Conservation (phyloP, 176 grass and related monocot genomes). For the Aegilops tauschii region DNA sequence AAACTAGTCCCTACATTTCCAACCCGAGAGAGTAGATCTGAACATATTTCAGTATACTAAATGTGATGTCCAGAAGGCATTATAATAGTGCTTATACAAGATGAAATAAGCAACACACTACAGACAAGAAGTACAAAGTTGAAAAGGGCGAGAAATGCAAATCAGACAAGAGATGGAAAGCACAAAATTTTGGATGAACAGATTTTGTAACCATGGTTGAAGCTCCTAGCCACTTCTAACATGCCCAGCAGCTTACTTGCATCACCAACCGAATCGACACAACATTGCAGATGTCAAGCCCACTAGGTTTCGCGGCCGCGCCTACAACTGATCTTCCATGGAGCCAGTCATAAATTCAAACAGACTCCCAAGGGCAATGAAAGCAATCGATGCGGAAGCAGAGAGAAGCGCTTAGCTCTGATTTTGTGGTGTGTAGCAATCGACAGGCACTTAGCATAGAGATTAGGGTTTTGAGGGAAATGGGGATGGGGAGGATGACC, state of each 20-base stretch:
- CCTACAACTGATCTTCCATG: background rate
- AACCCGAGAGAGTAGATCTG: background rate
- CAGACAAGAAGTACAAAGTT: background rate
- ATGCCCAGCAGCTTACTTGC: background rate
- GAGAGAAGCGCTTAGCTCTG: background rate
- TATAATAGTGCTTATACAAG: background rate
- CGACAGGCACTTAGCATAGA: background rate
- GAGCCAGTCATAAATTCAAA: background rate
- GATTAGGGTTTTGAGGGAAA: background rate
- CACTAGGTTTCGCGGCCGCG: background rate
- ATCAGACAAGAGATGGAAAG: background rate
- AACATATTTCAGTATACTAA: background rate
- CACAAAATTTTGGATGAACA: background rate
- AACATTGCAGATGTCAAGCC: background rate
- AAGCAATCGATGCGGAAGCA: background rate
- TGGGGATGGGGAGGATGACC: slow-evolving; percentile 12
- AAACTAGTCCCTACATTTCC: background rate
- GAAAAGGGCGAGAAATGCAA: background rate
- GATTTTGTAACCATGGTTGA: background rate
- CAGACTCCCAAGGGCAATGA: background rate
- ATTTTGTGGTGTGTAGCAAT: background rate
- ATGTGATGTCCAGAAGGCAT: background rate
- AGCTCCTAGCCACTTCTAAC: background rate
- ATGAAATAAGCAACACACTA: background rate
- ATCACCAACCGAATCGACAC: background rate